Base-by-base conservation (phyloP, 176 grass and related monocot genomes). In the Coix lacrymajobi region DNA sequence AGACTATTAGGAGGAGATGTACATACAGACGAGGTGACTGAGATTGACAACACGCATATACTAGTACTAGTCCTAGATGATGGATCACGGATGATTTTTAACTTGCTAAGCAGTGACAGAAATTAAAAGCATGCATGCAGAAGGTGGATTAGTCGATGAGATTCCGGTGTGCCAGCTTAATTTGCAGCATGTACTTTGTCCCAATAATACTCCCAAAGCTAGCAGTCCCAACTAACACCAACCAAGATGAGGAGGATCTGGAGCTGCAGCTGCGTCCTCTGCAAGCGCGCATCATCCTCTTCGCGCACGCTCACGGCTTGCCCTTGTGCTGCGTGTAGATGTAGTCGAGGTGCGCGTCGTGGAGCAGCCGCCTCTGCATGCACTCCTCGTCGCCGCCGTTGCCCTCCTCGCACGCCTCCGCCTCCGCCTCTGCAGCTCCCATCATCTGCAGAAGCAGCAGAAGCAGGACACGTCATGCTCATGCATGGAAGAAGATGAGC, bases 311-410 rank as follows among this genome's bases (percentile, higher is more conserved):
- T 84, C 73, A 85, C 0, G 88, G 88, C 56, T 80, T 86, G 25
- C 56, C 63, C 48, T 79, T 85, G 34, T 40, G 74, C 88, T 90
- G 88, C 45, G 88, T 90, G 88, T 90, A 90, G 88, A 90, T 90
- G 84, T 90, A 90, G 84, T 90, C 88, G 61, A 90, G 60, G 63
- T 90, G 84, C 0, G 88, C 88, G 11, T 90, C 84, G 16, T 8
- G 51, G 43, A 90, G 81, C 48, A 90, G 39, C 61, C 84, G 66
- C 75, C 79, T 49, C 75, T 90, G 61, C 67, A 87, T 1, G 75
- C 88, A 90, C 41, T 87, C 80, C 11, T 73, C 78, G 31, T 68
- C 37, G 10, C 82, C 79, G 17, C 69, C 79, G 34, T 71, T 41
- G 12, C 75, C 39, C 24, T 75, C 80, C 68, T 62, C 43, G 66